Evolutionary conservation across 257 asterid genomes (phyloP), one percentile per base, ranked within the genome.

Genomic region (Gentiana macrophylla): DNA sequence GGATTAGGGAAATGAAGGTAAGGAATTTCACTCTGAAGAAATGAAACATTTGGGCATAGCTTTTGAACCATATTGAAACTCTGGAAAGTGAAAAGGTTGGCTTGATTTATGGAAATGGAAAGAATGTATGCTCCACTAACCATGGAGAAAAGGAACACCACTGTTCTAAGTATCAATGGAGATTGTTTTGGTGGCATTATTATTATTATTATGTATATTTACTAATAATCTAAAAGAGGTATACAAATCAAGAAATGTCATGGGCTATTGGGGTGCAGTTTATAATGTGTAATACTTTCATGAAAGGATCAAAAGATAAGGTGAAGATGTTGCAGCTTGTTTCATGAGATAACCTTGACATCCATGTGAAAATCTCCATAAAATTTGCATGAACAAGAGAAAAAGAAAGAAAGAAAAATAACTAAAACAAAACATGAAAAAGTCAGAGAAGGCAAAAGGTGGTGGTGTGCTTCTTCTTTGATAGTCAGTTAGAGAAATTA

Each of bases 1-100:
- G 95, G 97, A 35, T 64, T 43, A 12, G 97, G 97, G 32, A 85
- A 89, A 72, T 85, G 91, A 11, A 80, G 49, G 59, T 70, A 73
- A 12, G 74, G 85, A 47, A 70, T 58, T 55, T 82, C 89, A 46
- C n/a, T 55, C 37, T 70, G 66, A 32, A 62, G 62, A 41, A 69
- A 61, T 9, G 12, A 56, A 50, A 73, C 66, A 54, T 67, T 54
- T 24, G 60, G 63, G 74, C 89, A 81, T 8, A 65, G 59, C 5
- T 59, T 55, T 49, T 80, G 71, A 58, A 77, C 54, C 55, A 57
- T 62, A 56, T 55, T 67, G 43, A 69, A 63, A 38, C 47, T 63
- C 35, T 68, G 50, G 54, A 69, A 70, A 60, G 50, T 60, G 53
- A 67, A 62, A 60, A 37, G 55, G 35, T 60, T 53, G 53, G 76